Evolutionary conservation across 176 grass and related monocot species (phyloP).

Genomic region (Elymus sibiricus): DNA sequence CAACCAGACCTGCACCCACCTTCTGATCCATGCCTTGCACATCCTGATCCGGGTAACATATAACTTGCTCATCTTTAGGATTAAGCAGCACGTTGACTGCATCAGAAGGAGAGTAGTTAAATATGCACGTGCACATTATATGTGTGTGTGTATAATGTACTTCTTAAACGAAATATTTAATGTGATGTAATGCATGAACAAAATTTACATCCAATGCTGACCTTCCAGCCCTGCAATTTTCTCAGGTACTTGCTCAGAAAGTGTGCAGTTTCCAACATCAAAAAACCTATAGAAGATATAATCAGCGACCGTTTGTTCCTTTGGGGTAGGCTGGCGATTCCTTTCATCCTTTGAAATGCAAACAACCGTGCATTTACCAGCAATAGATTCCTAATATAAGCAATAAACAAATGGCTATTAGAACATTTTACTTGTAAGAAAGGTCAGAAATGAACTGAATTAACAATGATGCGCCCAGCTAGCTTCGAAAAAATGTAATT

Average conservation of each 20-base stretch:
- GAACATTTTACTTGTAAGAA: constrained; percentile 21
- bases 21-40: constrained; percentile 1
- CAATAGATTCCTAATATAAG: constrained; percentile 65
- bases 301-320: constrained; percentile 61
- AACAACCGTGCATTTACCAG: constrained; percentile 85
- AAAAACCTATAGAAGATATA: constrained; percentile 82
- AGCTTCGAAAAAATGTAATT: constrained; percentile 6
- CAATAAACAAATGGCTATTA: constrained; percentile 24
- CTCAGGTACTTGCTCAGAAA: constrained; percentile 60
- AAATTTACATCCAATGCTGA: constrained; percentile 28
- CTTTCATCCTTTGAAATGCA: constrained; percentile 75
- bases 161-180: constrained; percentile 7
- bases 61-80: constrained; percentile 40
- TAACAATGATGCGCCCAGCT: constrained; percentile 9
- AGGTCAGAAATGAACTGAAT: not conserved
- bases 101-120: constrained; percentile 18
- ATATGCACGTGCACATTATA: not conserved
- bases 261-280: constrained; percentile 46
- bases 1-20: not conserved
- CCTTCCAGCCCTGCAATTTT: constrained; percentile 58
- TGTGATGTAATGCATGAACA: not conserved
- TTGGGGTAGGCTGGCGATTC: constrained; percentile 64
- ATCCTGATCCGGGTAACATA: not conserved
- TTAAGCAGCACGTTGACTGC: constrained; percentile 63
- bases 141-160: not conserved